These are phyloP conservation scores for Quillaja saponaria DNA, from an alignment of 306 rosid species.

Conservation along the genomic window DNA sequence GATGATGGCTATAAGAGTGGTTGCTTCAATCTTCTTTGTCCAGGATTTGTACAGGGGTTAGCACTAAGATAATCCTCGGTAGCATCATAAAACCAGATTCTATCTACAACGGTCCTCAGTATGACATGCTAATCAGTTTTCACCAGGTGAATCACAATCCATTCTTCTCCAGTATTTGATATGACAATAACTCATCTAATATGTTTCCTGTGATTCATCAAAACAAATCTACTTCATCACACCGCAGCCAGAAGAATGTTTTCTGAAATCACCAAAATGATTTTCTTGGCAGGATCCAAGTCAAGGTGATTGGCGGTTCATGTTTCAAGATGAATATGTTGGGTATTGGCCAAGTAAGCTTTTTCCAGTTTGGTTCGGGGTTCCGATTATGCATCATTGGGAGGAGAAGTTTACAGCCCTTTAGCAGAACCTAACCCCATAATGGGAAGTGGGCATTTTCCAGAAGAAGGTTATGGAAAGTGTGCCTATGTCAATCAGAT, in stretches of 20 bases:
- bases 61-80: constrained; percentile 21
- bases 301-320: constrained; percentile 27
- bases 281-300: constrained; percentile 7
- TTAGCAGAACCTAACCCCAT: constrained; percentile 7
- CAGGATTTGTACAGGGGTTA: constrained; percentile 36
- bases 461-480: constrained; percentile 14
- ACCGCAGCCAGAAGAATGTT: background rate
- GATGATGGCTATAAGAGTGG: constrained; percentile 31
- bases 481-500: constrained; percentile 26
- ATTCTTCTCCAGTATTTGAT: background rate
- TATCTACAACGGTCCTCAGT: constrained; percentile 17
- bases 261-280: background rate
- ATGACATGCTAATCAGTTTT: constrained; percentile 18
- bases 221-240: no score
- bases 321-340: constrained; percentile 14
- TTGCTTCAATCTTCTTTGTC: constrained; percentile 35
- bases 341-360: constrained; percentile 34
- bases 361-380: constrained; percentile 2
- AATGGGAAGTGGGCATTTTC: constrained; percentile 35
- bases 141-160: constrained; percentile 24
- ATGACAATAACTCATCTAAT: background rate
- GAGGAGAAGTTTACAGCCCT: constrained; percentile 27
- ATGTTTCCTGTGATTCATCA: no score
- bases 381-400: constrained; percentile 13
- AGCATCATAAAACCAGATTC: constrained; percentile 23